Conservation (phyloP, 2,329 filamentous ascomycete genomes). For the Ascosphaera aggregata region DNA sequence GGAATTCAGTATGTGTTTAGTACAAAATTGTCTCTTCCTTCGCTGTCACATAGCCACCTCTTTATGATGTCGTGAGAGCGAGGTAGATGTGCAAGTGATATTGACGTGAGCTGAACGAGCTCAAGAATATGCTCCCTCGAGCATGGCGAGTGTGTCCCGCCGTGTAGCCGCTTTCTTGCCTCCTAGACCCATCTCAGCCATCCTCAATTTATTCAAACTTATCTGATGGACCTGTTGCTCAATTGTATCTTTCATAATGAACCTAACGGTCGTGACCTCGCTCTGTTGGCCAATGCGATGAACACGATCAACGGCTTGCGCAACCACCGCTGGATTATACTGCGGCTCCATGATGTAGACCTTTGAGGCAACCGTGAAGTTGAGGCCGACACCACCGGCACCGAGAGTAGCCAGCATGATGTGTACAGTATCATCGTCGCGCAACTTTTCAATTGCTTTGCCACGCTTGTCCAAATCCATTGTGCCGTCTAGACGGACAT, state of each 20-base stretch:
- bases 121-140: not conserved
- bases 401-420: conserved; percentile 84
- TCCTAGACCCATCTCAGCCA: conserved; percentile 73
- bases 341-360: conserved; percentile 98
- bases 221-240: conserved; percentile 83
- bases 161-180: conserved; percentile 29
- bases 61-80: too few relatives aligned
- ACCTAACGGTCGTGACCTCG: conserved; percentile 67
- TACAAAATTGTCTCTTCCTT: too few relatives aligned
- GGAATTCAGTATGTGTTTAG: too few relatives aligned
- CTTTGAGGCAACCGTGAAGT: conserved; percentile 62
- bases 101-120: too few relatives aligned
- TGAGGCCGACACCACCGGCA: conserved; percentile 77
- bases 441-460: conserved; percentile 54
- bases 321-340: conserved; percentile 87
- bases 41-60: too few relatives aligned
- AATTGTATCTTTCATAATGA: conserved; percentile 75
- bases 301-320: conserved; percentile 83
- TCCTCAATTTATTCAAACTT: conserved; percentile 76
- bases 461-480: conserved; percentile 58
- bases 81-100: too few relatives aligned
- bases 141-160: not conserved
- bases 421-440: conserved; percentile 43
- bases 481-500: conserved; percentile 68
- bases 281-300: conserved; percentile 77